These are phyloP conservation scores for Lactarius vividus DNA, from an alignment of 768 basidiomycete genomes.

Conservation along the genomic window DNA sequence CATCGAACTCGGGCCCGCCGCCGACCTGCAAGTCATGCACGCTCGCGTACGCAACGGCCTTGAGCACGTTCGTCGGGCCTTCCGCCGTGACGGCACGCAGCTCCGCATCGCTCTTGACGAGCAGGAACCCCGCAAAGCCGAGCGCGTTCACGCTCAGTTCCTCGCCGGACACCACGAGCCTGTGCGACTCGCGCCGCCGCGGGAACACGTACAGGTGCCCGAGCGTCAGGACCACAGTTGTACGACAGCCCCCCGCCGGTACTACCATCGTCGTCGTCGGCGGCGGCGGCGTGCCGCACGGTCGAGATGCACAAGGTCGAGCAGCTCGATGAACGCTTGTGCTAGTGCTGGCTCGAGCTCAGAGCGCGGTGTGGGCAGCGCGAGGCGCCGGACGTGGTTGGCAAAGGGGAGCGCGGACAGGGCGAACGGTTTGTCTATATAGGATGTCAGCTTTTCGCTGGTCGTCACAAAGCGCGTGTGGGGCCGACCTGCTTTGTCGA, in stretches of 20 bases:
- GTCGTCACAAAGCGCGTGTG: constrained; percentile 13
- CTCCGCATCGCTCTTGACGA: constrained; percentile 82
- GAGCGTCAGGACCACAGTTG: constrained; percentile 76
- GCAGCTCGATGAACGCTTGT: constrained; percentile 62
- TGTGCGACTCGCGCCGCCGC: constrained; percentile 60
- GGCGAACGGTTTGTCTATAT: constrained; percentile 68
- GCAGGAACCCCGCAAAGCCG: constrained; percentile 86
- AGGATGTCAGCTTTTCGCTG: background rate
- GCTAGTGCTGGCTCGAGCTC: constrained; percentile 54
- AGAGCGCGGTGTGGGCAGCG: constrained; percentile 37
- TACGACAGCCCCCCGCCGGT: constrained; percentile 68
- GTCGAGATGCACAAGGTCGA: constrained; percentile 80
- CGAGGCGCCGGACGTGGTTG: constrained; percentile 65
- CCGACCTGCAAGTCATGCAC: constrained; percentile 65
- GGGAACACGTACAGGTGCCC: constrained; percentile 88
- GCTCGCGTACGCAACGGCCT: constrained; percentile 60
- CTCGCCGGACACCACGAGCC: constrained; percentile 51
- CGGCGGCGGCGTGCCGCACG: constrained; percentile 63
- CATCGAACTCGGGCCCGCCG: constrained; percentile 43
- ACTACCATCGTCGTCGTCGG: constrained; percentile 1
- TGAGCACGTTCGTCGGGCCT: constrained; percentile 60
- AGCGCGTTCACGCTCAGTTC: constrained; percentile 76
- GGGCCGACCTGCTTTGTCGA: constrained; percentile 57
- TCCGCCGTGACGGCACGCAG: constrained; percentile 64
- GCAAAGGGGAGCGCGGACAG: constrained; percentile 70